Evolutionary conservation across 176 grass and related monocot species (phyloP).

Genomic region (Ensete ventricosum): DNA sequence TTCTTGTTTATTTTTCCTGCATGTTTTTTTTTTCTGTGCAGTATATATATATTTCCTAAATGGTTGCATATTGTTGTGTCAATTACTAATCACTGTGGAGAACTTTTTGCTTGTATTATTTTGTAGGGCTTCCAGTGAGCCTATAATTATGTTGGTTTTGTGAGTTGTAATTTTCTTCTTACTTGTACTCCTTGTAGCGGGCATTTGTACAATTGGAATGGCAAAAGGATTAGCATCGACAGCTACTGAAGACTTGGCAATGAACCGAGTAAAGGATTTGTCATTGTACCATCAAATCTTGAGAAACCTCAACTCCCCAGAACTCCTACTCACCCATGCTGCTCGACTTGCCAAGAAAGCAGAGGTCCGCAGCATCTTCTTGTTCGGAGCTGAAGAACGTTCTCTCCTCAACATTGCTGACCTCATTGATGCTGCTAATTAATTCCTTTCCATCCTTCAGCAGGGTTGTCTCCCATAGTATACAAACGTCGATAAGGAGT

Average conservation of each 20-base stretch:
- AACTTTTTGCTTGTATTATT: no score
- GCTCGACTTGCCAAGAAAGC: constrained; percentile 75
- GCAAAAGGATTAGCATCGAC: constrained; percentile 59
- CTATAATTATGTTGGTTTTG: no score
- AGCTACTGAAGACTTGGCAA: constrained; percentile 54
- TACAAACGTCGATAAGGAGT: background rate
- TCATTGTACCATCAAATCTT: constrained; percentile 79
- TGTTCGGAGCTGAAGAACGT: constrained; percentile 68
- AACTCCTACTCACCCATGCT: constrained; percentile 45
- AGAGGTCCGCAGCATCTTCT: constrained; percentile 63
- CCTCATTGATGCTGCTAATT: constrained; percentile 54
- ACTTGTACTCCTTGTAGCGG: background rate
- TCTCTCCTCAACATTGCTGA: constrained; percentile 75
- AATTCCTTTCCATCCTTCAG: constrained; percentile 59
- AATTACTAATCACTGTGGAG: no score
- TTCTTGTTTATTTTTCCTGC: no score
- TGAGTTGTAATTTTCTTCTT: no score
- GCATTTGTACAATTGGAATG: constrained; percentile 19
- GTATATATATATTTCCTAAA: no score
- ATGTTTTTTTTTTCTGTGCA: no score
- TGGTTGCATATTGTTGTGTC: no score
- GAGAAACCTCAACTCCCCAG: constrained; percentile 59
- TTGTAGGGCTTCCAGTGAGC: no score
- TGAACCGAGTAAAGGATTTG: constrained; percentile 39
- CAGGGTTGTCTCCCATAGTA: constrained; percentile 58